These are phyloP conservation scores for Kazachstania sp. DNA, from an alignment of 1,139 yeast species.

Conservation along the genomic window DNA sequence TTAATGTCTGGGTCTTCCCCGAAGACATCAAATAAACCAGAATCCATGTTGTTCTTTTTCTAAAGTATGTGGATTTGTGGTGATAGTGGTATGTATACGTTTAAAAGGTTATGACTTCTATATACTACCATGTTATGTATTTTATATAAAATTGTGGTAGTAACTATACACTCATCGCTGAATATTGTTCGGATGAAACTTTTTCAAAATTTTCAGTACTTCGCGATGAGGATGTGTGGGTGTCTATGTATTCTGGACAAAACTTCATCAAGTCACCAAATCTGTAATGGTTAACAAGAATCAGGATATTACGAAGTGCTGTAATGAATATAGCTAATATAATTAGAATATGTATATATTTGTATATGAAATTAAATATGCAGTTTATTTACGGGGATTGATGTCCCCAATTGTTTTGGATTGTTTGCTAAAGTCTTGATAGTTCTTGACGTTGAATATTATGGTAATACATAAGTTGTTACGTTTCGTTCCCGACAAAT, in stretches of 20 bases:
- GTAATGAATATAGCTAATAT: neutral
- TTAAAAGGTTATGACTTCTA: neutral
- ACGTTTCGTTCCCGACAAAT: neutral
- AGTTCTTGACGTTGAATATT: no score
- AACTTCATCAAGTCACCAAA: no score
- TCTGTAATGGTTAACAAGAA: no score
- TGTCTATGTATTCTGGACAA: neutral
- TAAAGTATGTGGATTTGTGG: neutral
- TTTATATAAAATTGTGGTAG: neutral
- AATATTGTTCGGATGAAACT: neutral
- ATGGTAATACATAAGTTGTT: no score
- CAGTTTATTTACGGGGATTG: no score
- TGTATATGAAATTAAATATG: neutral
- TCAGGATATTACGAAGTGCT: no score
- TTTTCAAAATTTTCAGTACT: slow-evolving; percentile 2
- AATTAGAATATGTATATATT: neutral
- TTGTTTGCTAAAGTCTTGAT: no score
- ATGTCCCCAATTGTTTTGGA: no score
- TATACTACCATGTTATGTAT: neutral
- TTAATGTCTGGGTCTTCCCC: slow-evolving; percentile 43
- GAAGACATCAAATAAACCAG: slow-evolving; percentile 61
- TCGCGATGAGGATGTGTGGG: slow-evolving; percentile 5
- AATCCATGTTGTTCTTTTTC: slow-evolving; percentile 11
- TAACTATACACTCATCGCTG: neutral
- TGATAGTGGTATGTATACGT: neutral